A percentile compares a stretch with the other conserved stretches of the same genome.
Conservation (phyloP, 495 filamentous ascomycete species). For the Penicillium riverlandense region DNA sequence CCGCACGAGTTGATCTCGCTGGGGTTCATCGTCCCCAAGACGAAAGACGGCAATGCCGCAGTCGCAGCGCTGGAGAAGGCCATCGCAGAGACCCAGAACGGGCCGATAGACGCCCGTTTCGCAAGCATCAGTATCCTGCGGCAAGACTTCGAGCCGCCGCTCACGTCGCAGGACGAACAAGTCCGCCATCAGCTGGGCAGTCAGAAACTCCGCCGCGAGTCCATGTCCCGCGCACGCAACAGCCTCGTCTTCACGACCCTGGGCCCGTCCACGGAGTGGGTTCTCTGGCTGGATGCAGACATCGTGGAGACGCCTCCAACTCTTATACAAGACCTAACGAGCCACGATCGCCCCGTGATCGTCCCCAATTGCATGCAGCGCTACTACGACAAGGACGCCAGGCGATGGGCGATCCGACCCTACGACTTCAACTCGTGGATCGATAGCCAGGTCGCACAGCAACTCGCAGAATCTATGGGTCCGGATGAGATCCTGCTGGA, state of each 20-base stretch:
- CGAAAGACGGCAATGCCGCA: constrained; percentile 77
- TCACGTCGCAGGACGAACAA: constrained; percentile 72
- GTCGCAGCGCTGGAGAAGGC: constrained; percentile 74
- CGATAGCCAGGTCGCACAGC: constrained; percentile 69
- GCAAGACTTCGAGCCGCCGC: constrained; percentile 86
- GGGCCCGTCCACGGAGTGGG: constrained; percentile 90
- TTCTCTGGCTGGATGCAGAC: constrained; percentile 91
- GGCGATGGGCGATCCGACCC: constrained; percentile 63
- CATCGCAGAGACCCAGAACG: constrained; percentile 74
- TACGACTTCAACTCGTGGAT: constrained; percentile 99
- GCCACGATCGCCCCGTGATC: constrained; percentile 78
- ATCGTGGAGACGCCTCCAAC: constrained; percentile 81
- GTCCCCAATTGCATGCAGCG: constrained; percentile 95
- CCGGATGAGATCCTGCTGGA: constrained; percentile 89
- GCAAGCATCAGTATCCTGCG: constrained; percentile 86
- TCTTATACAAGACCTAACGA: constrained; percentile 87
- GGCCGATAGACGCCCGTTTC: constrained; percentile 74
- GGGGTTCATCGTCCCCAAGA: constrained; percentile 95
- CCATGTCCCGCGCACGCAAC: constrained; percentile 90
- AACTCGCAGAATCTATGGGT: constrained; percentile 70
- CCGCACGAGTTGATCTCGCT: constrained; percentile 91
- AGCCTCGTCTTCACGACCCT: constrained; percentile 95
- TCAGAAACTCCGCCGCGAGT: constrained; percentile 77
- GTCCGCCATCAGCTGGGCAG: constrained; percentile 86
- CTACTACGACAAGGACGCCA: constrained; percentile 65